Evolutionary conservation across 306 rosid species (phyloP).

Genomic region (Pterocarpus macrocarpus): DNA sequence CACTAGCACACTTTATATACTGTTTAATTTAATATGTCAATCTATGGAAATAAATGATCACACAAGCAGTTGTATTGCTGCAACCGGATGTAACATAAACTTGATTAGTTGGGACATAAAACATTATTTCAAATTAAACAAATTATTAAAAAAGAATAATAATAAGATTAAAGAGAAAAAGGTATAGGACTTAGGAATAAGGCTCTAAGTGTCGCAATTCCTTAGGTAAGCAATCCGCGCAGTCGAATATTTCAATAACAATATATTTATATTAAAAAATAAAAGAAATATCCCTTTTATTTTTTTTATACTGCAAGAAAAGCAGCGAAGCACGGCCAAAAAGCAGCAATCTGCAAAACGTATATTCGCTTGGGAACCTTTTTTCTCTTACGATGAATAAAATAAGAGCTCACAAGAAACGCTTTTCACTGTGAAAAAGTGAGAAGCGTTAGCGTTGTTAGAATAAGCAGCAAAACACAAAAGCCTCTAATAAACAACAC

Average conservation of each 20-base stretch:
- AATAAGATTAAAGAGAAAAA: no score
- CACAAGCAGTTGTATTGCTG: no score
- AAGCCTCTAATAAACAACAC: slow-evolving; percentile 14
- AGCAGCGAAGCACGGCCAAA: slow-evolving; percentile 65
- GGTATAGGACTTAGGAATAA: no score
- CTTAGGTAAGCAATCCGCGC: slow-evolving; percentile 11
- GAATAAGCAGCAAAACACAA: slow-evolving; percentile 27
- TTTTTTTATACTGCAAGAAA: slow-evolving; percentile 57
- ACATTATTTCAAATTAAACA: neutral
- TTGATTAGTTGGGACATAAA: neutral
- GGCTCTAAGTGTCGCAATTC: neutral
- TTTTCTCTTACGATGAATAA: slow-evolving; percentile 65
- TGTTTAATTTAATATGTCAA: no score
- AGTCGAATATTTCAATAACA: slow-evolving; percentile 14
- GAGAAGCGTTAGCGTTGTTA: slow-evolving; percentile 11
- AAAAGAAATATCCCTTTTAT: neutral
- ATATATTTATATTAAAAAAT: neutral
- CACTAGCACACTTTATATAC: no score
- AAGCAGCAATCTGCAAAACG: slow-evolving; percentile 63
- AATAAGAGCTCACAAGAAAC: slow-evolving; percentile 41
- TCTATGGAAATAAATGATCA: no score
- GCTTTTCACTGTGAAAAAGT: slow-evolving; percentile 49
- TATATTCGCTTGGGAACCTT: slow-evolving; percentile 66
- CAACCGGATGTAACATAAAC: neutral
- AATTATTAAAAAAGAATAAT: neutral